Evolutionary conservation across 2,329 filamentous ascomycete genomes (phyloP).

Genomic region (Penicillium paneum): DNA sequence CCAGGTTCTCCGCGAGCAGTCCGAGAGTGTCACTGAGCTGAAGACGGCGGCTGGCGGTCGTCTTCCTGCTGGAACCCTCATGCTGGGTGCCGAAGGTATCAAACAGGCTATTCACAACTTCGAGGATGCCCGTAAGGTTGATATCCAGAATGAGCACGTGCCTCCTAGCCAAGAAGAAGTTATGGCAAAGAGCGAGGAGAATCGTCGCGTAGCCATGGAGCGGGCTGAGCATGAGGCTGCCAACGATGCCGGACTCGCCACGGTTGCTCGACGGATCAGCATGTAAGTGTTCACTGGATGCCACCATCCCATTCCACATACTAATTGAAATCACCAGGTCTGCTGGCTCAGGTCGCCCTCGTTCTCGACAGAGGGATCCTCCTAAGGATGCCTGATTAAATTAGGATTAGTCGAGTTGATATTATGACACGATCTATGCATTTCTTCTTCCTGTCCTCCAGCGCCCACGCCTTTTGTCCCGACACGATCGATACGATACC

Average conservation of each 20-base stretch:
- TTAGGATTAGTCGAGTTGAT: constrained; percentile 20
- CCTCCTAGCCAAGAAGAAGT: constrained; percentile 93
- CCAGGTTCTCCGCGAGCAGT: constrained; percentile 96
- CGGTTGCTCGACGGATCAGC: constrained; percentile 86
- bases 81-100: constrained; percentile 97
- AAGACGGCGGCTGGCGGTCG: constrained; percentile 94
- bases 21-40: constrained; percentile 92
- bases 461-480: constrained; percentile 21
- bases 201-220: constrained; percentile 77
- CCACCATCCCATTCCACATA: neutral
- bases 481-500: constrained; percentile 28
- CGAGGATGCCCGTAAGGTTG: constrained; percentile 94
- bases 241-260: constrained; percentile 82
- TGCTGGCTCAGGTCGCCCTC: constrained; percentile 35
- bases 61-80: constrained; percentile 89
- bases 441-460: constrained; percentile 24
- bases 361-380: constrained; percentile 33
- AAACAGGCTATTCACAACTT: constrained; percentile 97
- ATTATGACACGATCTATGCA: constrained; percentile 28
- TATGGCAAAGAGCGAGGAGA: constrained; percentile 74
- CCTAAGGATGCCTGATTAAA: constrained; percentile 27
- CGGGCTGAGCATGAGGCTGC: constrained; percentile 84
- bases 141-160: constrained; percentile 91
- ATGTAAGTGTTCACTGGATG: constrained; percentile 66
- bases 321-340: constrained; percentile 29